These are phyloP conservation scores for Penicillium sp. DNA, from an alignment of 2,329 filamentous ascomycete genomes.

Conservation along the genomic window DNA sequence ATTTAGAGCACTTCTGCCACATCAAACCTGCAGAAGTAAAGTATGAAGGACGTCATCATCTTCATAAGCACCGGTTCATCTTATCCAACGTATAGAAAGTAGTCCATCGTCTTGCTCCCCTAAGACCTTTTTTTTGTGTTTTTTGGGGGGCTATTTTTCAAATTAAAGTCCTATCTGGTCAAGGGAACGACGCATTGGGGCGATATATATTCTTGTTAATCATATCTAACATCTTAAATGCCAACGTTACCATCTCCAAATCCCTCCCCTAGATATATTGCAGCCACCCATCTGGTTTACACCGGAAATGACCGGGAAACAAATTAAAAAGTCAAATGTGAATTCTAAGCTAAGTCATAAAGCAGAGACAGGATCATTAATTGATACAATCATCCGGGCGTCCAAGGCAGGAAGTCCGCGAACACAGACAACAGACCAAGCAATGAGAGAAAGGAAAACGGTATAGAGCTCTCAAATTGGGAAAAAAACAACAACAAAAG, in stretches of 20 bases:
- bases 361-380: conserved; percentile 21
- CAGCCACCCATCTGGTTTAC: neutral
- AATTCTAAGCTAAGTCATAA: conserved; percentile 17
- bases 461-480: conserved; percentile 28
- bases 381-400: conserved; percentile 21
- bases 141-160: too few relatives aligned
- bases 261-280: neutral
- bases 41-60: neutral
- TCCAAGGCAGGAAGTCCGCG: neutral
- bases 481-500: conserved; percentile 2
- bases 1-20: neutral
- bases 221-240: neutral
- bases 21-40: neutral
- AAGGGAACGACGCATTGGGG: neutral
- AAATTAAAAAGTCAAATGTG: conserved; percentile 10
- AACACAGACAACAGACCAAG: conserved; percentile 12
- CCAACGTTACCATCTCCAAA: neutral
- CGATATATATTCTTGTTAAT: neutral
- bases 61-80: neutral
- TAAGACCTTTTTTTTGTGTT: too few relatives aligned
- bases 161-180: neutral
- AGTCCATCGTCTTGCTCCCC: too few relatives aligned
- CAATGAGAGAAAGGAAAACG: conserved; percentile 17
- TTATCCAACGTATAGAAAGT: neutral
- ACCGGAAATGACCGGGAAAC: neutral